These are phyloP conservation scores for Penicillium fimorum DNA, from an alignment of 495 filamentous ascomycete genomes.

Conservation along the genomic window DNA sequence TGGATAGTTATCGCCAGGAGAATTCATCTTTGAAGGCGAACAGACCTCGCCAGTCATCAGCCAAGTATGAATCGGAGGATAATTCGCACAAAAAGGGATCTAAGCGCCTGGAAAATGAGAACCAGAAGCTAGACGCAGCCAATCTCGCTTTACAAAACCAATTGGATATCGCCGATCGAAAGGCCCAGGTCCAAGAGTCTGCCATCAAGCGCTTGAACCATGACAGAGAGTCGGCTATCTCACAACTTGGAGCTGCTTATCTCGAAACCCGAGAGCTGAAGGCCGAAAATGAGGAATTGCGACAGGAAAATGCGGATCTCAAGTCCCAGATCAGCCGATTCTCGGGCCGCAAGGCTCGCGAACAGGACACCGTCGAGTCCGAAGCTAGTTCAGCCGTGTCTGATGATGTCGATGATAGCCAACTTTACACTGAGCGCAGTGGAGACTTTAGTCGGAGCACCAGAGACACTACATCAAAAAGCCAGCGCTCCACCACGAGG, in stretches of 20 bases:
- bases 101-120: slow-evolving; percentile 47
- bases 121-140: slow-evolving; percentile 57
- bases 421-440: slow-evolving; percentile 37
- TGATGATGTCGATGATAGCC: slow-evolving; percentile 34
- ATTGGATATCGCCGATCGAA: slow-evolving; percentile 58
- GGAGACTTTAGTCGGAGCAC: slow-evolving; percentile 32
- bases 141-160: slow-evolving; percentile 56
- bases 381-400: slow-evolving; percentile 29
- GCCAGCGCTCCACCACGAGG: slow-evolving; percentile 33
- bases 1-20: slow-evolving; percentile 56
- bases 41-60: slow-evolving; percentile 43
- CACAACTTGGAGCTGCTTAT: slow-evolving; percentile 62
- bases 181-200: slow-evolving; percentile 58
- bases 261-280: slow-evolving; percentile 63
- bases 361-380: slow-evolving; percentile 34
- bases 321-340: slow-evolving; percentile 39
- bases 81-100: slow-evolving; percentile 34
- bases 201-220: slow-evolving; percentile 57
- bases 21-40: slow-evolving; percentile 54
- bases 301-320: slow-evolving; percentile 49
- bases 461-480: slow-evolving; percentile 37
- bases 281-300: slow-evolving; percentile 51
- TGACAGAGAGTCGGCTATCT: slow-evolving; percentile 64
- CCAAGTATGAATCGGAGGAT: slow-evolving; percentile 42
- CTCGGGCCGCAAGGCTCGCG: slow-evolving; percentile 23